phyloP scores from a whole-genome alignment of 179 eudicot genomes.

The Patellifolia procumbens region DNA sequence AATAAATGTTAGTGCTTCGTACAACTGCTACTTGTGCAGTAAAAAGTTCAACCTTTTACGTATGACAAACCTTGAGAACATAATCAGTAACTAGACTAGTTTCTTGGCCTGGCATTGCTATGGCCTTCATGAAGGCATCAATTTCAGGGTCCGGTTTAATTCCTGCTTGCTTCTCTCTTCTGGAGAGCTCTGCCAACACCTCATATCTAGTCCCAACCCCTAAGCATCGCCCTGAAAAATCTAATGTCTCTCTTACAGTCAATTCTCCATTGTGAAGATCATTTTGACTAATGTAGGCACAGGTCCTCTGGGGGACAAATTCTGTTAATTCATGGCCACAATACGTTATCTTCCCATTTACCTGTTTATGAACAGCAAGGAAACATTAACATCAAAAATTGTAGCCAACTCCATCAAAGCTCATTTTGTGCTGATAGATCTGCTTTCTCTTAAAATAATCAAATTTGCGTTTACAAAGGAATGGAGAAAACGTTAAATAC shows the following conservation, averaged over 20 bases:
- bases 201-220: constrained; percentile 47
- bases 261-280: constrained; percentile 38
- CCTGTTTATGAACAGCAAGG: constrained; percentile 30
- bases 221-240: constrained; percentile 51
- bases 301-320: constrained; percentile 41
- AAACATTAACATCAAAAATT: neutral
- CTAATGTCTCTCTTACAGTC: constrained; percentile 49
- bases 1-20: neutral
- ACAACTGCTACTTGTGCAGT: neutral
- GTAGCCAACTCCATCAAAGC: neutral
- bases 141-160: constrained; percentile 61
- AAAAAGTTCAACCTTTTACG: neutral
- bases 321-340: constrained; percentile 49
- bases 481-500: too few species aligned
- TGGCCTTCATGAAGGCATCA: constrained; percentile 65
- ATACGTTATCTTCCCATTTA: constrained; percentile 45
- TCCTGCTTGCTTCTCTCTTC: constrained; percentile 58
- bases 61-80: constrained; percentile 37
- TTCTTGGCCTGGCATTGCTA: constrained; percentile 37
- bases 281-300: constrained; percentile 38
- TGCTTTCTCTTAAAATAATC: neutral
- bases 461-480: neutral
- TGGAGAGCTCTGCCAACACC: constrained; percentile 46
- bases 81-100: constrained; percentile 39
- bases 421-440: neutral